These are phyloP conservation scores for Hirsutella thompsonii DNA, from an alignment of 2,329 filamentous ascomycete species.

Conservation along the genomic window DNA sequence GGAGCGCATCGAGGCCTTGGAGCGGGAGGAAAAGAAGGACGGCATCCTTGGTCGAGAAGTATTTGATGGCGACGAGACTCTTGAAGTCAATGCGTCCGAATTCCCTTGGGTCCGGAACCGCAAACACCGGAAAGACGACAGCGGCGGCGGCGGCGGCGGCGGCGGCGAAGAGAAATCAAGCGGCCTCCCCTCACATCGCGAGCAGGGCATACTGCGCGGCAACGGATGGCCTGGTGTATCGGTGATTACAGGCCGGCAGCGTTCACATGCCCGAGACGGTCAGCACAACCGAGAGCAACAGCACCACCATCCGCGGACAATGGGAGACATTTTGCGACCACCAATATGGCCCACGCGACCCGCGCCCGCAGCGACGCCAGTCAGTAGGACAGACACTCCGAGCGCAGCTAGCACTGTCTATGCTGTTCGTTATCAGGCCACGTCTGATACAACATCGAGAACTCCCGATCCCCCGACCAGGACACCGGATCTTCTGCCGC, in stretches of 20 bases:
- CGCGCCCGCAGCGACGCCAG: conserved; percentile 38
- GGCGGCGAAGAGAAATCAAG: conserved; percentile 8
- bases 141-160: conserved; percentile 17
- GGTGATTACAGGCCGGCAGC: conserved; percentile 13
- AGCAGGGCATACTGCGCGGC: conserved; percentile 1
- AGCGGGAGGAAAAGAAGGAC: conserved; percentile 87
- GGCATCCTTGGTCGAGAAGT: conserved; percentile 83
- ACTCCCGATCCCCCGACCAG: conserved; percentile 25
- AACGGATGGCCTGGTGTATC: conserved; percentile 17
- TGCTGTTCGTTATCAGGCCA: conserved; percentile 46
- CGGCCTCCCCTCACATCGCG: conserved; percentile 2
- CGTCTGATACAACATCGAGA: conserved; percentile 36
- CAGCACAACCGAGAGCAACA: conserved; percentile 3
- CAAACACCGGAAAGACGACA: conserved; percentile 19
- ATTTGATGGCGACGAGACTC: conserved; percentile 88
- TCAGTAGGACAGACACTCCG: conserved; percentile 49
- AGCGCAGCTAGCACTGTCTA: conserved; percentile 54
- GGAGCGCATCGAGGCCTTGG: conserved; percentile 81
- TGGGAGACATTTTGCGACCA: conserved; percentile 29
- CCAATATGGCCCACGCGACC: conserved; percentile 44
- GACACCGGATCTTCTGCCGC: conserved; percentile 23
- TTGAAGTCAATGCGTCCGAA: conserved; percentile 48
- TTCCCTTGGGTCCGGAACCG: conserved; percentile 31
- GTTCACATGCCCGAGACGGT: conserved; percentile 8
- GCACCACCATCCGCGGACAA: conserved; percentile 13